Evolutionary conservation across 148 eudicot genomes (phyloP).

Genomic region (Linanthus parryae): DNA sequence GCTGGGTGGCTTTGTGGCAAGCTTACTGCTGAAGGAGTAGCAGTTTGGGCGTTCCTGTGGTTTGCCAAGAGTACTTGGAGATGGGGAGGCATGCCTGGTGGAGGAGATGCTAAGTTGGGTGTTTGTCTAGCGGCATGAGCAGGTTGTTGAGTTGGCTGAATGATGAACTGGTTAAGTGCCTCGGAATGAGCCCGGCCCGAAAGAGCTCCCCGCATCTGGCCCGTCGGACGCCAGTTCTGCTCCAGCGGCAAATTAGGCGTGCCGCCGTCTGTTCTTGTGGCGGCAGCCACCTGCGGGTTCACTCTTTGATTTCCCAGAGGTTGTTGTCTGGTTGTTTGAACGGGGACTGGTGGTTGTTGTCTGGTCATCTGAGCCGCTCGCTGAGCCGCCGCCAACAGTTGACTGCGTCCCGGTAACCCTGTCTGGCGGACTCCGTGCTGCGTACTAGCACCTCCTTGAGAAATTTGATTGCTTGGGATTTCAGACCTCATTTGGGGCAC

Average conservation of each 20-base stretch:
- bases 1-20: neutral
- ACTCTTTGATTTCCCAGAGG: constrained; percentile 23
- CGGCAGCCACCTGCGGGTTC: constrained; percentile 12
- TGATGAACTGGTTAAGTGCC: constrained; percentile 51
- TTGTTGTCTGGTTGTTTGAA: constrained; percentile 22
- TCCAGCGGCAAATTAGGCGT: constrained; percentile 33
- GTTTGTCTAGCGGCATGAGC: constrained; percentile 37
- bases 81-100: constrained; percentile 17
- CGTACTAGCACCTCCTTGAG: constrained; percentile 23
- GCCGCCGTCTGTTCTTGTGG: constrained; percentile 32
- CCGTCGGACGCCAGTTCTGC: constrained; percentile 60
- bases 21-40: constrained; percentile 6
- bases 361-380: constrained; percentile 24
- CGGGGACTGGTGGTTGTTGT: constrained; percentile 22
- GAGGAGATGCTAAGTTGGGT: constrained; percentile 9
- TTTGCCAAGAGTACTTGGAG: constrained; percentile 15
- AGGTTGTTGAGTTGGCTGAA: constrained; percentile 40
- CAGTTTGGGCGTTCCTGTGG: constrained; percentile 8
- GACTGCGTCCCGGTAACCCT: constrained; percentile 21
- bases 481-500: constrained; percentile 25
- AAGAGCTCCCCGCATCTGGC: constrained; percentile 85
- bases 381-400: constrained; percentile 23
- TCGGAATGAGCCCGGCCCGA: constrained; percentile 57
- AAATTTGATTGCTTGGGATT: constrained; percentile 20
- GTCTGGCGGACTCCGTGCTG: constrained; percentile 10